These are phyloP conservation scores for Metschnikowia continentalis DNA, from an alignment of 805 yeast genomes.

Conservation along the genomic window DNA sequence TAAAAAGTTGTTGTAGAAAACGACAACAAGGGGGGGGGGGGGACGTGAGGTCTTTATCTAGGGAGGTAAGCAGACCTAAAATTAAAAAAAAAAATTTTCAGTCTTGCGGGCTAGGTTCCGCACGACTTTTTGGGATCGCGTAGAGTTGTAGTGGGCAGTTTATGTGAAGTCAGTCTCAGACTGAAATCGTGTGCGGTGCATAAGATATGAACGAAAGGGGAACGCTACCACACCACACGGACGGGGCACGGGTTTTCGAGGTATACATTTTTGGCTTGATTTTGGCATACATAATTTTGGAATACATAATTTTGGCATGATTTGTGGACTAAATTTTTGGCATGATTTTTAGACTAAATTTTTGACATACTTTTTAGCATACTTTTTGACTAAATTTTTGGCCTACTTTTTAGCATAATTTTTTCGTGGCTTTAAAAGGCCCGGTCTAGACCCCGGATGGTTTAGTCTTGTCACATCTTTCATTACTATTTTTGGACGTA, in stretches of 20 bases:
- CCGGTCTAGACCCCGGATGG: too few species aligned
- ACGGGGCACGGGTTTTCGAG: not conserved
- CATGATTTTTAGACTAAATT: too few species aligned
- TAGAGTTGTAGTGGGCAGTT: not conserved
- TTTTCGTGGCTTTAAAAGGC: too few species aligned
- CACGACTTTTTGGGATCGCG: slow-evolving; percentile 5
- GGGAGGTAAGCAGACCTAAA: not conserved
- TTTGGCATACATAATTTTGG: too few species aligned
- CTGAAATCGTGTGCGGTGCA: not conserved
- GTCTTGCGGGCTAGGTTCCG: not conserved
- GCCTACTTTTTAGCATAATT: too few species aligned
- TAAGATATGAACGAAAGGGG: not conserved
- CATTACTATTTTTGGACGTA: too few species aligned
- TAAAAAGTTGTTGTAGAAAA: not conserved
- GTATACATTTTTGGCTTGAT: too few species aligned
- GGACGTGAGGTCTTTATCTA: slow-evolving; percentile 1
- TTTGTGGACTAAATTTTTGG: too few species aligned
- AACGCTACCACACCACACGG: not conserved
- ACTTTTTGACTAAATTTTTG: too few species aligned
- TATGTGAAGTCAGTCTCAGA: slow-evolving; percentile 1
- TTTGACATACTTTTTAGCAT: too few species aligned
- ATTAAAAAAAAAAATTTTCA: slow-evolving; percentile 3
- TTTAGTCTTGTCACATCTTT: too few species aligned
- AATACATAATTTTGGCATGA: too few species aligned
- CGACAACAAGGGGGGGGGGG: not conserved